A percentile compares a stretch with the other conserved stretches of the same genome.
Evolutionary conservation across 257 asterid species (phyloP).

Genomic region (Fraxinus americana): DNA sequence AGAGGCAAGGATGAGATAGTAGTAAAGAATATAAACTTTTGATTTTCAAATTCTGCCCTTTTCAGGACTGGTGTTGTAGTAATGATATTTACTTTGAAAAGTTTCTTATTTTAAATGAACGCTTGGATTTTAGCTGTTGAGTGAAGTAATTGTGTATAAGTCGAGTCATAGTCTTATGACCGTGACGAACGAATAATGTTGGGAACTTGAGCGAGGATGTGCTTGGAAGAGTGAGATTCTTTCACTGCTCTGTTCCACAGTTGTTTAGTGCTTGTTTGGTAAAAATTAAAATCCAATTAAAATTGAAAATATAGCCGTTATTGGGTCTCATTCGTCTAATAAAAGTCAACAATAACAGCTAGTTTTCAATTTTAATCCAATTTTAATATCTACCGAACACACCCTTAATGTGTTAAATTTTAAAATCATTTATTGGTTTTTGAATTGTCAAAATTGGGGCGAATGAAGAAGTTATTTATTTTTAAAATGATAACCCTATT

Average conservation of each 20-base stretch:
- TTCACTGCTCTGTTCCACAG: neutral
- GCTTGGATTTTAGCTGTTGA: slow-evolving; percentile 5
- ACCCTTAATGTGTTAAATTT: neutral
- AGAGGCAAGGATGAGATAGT: neutral
- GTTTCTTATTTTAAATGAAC: no score
- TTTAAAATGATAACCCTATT: slow-evolving; percentile 1
- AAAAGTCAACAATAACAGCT: no score
- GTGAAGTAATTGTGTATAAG: neutral
- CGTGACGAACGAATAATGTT: neutral
- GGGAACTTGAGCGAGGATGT: neutral
- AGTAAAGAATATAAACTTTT: neutral
- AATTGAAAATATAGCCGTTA: no score
- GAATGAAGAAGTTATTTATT: slow-evolving; percentile 5
- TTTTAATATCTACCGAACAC: no score
- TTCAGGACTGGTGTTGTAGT: neutral
- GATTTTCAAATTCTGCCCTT: neutral
- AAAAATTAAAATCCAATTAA: no score
- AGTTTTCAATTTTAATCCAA: no score
- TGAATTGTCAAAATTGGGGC: neutral
- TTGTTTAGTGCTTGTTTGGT: neutral
- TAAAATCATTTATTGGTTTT: neutral
- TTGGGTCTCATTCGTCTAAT: no score
- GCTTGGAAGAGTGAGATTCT: neutral
- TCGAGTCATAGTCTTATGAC: neutral
- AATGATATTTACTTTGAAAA: no score